Evolutionary conservation across 2,329 filamentous ascomycete species (phyloP).

Genomic region (Colletotrichum somersetense): DNA sequence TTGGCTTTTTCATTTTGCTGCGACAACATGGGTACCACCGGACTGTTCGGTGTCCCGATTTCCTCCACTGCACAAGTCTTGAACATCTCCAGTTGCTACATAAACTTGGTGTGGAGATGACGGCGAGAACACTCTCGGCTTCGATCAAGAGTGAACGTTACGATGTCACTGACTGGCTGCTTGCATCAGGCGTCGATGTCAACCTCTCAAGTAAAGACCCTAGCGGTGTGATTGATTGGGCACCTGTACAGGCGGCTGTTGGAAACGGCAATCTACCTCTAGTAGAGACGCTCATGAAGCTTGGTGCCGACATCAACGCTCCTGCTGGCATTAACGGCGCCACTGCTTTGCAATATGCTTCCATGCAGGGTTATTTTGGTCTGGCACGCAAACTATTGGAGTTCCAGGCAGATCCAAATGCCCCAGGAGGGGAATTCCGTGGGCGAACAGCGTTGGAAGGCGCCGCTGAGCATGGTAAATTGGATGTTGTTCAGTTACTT

Average conservation of each 20-base stretch:
- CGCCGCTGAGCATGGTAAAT: not conserved
- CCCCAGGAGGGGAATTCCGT: not conserved
- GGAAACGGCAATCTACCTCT: not conserved
- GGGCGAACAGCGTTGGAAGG: not conserved
- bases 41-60: not conserved
- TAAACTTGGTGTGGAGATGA: not conserved
- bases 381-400: not conserved
- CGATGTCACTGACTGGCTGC: not conserved
- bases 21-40: not conserved
- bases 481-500: not conserved
- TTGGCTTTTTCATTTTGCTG: not conserved
- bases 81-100: not conserved
- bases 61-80: not conserved
- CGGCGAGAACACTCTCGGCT: not conserved
- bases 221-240: accelerated
- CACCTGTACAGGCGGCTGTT: not conserved
- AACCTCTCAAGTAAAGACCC: not conserved
- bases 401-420: not conserved
- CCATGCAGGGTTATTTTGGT: not conserved
- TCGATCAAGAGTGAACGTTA: accelerated
- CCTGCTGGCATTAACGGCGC: accelerated
- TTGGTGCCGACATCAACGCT: not conserved
- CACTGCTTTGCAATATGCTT: not conserved
- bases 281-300: not conserved
- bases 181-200: not conserved